Evolutionary conservation across 805 yeast genomes (phyloP).

Genomic region (Yarrowia phangngaensis): DNA sequence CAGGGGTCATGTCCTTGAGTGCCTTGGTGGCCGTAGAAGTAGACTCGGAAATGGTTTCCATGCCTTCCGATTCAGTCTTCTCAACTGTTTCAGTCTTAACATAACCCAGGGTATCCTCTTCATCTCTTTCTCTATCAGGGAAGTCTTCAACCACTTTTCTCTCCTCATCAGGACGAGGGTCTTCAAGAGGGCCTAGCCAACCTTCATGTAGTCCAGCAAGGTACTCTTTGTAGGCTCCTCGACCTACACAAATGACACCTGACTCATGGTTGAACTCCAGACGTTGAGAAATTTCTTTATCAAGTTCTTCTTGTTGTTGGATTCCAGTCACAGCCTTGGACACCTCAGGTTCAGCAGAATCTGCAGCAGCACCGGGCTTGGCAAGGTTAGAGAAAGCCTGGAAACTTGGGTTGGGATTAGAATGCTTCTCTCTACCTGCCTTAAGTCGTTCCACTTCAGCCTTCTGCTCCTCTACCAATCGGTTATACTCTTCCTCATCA

Average conservation of each 20-base stretch:
- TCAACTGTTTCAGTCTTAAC: neutral
- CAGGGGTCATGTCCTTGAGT: conserved; percentile 1
- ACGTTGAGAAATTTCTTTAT: conserved; percentile 31
- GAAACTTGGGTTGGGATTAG: conserved; percentile 4
- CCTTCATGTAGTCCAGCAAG: conserved; percentile 91
- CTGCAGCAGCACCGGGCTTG: neutral
- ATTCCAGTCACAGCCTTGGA: neutral
- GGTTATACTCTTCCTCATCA: conserved; percentile 17
- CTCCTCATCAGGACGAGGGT: conserved; percentile 39
- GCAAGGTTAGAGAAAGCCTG: neutral
- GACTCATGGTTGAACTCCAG: conserved; percentile 52
- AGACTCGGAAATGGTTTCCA: neutral
- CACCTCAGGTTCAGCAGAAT: neutral
- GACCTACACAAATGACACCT: conserved; percentile 86
- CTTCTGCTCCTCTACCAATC: conserved; percentile 26
- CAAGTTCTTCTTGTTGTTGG: conserved; percentile 36
- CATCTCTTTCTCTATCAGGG: conserved; percentile 31
- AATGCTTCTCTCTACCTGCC: conserved; percentile 5
- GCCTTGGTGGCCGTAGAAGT: neutral
- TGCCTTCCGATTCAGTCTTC: neutral
- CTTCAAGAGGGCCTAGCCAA: conserved; percentile 78
- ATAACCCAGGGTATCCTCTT: conserved; percentile 27
- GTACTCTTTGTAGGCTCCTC: conserved; percentile 95
- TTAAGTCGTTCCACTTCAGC: conserved; percentile 15
- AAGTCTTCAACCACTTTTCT: conserved; percentile 20